Percentiles rank a stretch among this genome's conserved stretches.
Evolutionary conservation across 1,139 yeast species (phyloP).

Genomic region (Hansenula lynferdii): DNA sequence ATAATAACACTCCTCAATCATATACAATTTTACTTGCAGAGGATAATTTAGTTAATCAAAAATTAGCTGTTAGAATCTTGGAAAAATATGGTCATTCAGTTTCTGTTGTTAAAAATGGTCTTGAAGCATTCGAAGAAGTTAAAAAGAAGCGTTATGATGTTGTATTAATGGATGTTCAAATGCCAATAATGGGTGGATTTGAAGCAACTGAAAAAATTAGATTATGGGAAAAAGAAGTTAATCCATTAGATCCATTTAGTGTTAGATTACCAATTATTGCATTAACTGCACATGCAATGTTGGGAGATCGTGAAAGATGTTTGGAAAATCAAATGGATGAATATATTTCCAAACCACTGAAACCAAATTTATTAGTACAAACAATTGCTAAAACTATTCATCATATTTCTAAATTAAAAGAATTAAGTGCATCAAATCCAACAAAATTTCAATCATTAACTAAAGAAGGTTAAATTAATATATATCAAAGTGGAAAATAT

Average conservation of each 20-base stretch:
- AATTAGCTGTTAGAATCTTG: constrained; percentile 75
- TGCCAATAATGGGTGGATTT: constrained; percentile 95
- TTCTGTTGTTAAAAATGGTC: constrained; percentile 80
- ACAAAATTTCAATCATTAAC: constrained; percentile 13
- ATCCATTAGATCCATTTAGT: constrained; percentile 39
- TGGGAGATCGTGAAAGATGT: constrained; percentile 80
- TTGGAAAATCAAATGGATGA: constrained; percentile 91
- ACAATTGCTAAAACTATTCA: constrained; percentile 83
- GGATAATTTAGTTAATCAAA: constrained; percentile 83
- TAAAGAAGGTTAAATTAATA: constrained; percentile 1
- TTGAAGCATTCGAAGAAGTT: constrained; percentile 76
- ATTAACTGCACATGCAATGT: constrained; percentile 88
- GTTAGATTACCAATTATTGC: constrained; percentile 87
- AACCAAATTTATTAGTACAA: constrained; percentile 77
- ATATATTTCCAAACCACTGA: constrained; percentile 80
- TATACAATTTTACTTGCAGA: constrained; percentile 78
- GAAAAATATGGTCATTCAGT: constrained; percentile 82
- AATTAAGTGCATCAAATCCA: constrained; percentile 15
- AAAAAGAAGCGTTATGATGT: constrained; percentile 59
- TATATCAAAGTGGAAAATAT: not conserved
- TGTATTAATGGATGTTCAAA: constrained; percentile 90
- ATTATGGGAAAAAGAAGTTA: constrained; percentile 86
- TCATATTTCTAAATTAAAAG: constrained; percentile 37
- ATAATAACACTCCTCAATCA: constrained; percentile 76
- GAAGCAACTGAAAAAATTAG: constrained; percentile 85